phyloP scores from a whole-genome alignment of 2,329 filamentous ascomycete genomes.

The Venturia effusa region DNA sequence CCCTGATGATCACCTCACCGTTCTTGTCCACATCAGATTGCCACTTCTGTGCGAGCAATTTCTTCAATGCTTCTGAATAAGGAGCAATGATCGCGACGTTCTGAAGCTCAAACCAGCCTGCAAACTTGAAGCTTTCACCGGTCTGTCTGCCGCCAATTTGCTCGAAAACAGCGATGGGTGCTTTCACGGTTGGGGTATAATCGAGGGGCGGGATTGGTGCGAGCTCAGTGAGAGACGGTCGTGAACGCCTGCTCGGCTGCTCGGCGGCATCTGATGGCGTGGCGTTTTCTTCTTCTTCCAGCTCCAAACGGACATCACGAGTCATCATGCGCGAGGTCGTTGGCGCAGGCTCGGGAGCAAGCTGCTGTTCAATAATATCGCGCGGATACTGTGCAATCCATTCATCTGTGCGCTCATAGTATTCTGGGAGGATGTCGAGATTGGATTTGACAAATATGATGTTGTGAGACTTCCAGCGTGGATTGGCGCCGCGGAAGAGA shows the following conservation, averaged over 20 bases:
- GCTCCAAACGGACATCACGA: neutral
- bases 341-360: neutral
- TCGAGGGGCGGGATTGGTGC: neutral
- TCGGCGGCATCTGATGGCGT: neutral
- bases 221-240: neutral
- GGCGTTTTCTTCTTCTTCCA: neutral
- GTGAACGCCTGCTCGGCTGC: neutral
- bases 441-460: slow-evolving; percentile 22
- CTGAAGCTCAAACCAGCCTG: slow-evolving; percentile 18
- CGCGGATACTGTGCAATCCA: neutral
- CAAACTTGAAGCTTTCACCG: slow-evolving; percentile 15
- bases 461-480: slow-evolving; percentile 18
- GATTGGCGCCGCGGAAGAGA: slow-evolving; percentile 20
- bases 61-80: slow-evolving; percentile 15
- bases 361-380: neutral
- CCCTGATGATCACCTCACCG: slow-evolving; percentile 13
- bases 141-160: slow-evolving; percentile 10
- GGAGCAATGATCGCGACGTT: slow-evolving; percentile 18
- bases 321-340: neutral
- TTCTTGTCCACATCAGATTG: slow-evolving; percentile 12
- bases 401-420: slow-evolving; percentile 3
- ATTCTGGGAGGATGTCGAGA: slow-evolving; percentile 17
- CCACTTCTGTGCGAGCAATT: slow-evolving; percentile 23
- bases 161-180: slow-evolving; percentile 19
- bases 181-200: neutral